A percentile compares a stretch with the other conserved stretches of the same genome.
These are phyloP conservation scores for Xylariales sp. DNA, from an alignment of 2,329 filamentous ascomycete genomes.

Conservation along the genomic window DNA sequence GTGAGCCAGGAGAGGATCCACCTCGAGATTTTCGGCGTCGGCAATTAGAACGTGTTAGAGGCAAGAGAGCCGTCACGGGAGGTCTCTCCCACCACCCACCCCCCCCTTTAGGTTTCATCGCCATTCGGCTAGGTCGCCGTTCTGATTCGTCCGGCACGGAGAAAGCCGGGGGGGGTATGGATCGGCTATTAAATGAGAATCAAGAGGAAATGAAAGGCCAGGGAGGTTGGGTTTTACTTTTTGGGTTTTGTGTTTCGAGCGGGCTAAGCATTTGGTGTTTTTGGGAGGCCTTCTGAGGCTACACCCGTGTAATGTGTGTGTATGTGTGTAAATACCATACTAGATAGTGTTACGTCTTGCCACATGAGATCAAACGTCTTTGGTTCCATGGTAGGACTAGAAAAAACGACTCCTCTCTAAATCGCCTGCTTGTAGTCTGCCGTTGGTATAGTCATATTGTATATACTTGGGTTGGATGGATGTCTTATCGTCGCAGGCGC, in stretches of 20 bases:
- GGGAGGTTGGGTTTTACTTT: neutral
- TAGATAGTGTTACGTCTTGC: constrained; percentile 18
- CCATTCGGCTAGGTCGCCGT: neutral
- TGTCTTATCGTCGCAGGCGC: neutral
- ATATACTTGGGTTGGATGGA: neutral
- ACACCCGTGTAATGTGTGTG: constrained; percentile 21
- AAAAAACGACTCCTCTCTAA: constrained; percentile 18
- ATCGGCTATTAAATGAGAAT: neutral
- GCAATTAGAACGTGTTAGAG: constrained; percentile 3
- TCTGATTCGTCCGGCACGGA: constrained; percentile 5
- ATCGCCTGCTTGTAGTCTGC: neutral
- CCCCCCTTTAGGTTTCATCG: neutral
- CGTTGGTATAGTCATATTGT: neutral
- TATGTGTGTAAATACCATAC: neutral
- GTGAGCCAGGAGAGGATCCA: constrained; percentile 70
- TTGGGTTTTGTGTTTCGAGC: constrained; percentile 16
- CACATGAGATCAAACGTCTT: constrained; percentile 15
- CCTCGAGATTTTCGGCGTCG: constrained; percentile 75
- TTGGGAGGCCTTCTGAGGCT: neutral
- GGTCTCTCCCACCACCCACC: neutral
- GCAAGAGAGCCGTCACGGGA: neutral
- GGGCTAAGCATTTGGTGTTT: constrained; percentile 9
- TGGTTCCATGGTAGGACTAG: constrained; percentile 17
- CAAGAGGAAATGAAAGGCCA: neutral
- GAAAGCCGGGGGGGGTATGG: neutral